Evolutionary conservation across 495 filamentous ascomycete genomes (phyloP).

Genomic region (Stereocaulon alpinum): DNA sequence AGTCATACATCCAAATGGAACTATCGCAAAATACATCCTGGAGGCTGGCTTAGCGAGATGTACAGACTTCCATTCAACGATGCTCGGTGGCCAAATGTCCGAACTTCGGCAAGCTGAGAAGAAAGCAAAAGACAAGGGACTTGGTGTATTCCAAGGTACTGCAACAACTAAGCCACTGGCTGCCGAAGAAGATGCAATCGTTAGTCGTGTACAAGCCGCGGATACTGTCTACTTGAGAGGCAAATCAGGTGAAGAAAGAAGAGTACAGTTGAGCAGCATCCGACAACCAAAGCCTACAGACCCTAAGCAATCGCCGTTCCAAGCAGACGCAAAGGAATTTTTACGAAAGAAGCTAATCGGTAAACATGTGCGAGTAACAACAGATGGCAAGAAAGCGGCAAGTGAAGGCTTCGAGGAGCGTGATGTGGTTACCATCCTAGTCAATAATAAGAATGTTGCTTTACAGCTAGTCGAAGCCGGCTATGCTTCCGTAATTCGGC

Average conservation of each 20-base stretch:
- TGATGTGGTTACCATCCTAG: constrained; percentile 80
- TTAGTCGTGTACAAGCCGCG: constrained; percentile 75
- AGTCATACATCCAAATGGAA: constrained; percentile 79
- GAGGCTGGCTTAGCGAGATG: constrained; percentile 83
- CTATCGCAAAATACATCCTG: constrained; percentile 79
- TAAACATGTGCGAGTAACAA: constrained; percentile 78
- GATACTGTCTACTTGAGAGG: constrained; percentile 80
- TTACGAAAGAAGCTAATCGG: constrained; percentile 88
- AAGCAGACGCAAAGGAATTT: constrained; percentile 91
- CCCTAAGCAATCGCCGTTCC: constrained; percentile 73
- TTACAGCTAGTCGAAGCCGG: constrained; percentile 80
- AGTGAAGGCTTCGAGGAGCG: constrained; percentile 87
- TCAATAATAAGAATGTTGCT: constrained; percentile 78
- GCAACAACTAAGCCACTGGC: constrained; percentile 49
- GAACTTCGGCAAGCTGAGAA: constrained; percentile 79
- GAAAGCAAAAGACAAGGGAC: constrained; percentile 60
- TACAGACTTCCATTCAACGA: constrained; percentile 83
- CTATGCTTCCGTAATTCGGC: constrained; percentile 84
- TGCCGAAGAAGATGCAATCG: constrained; percentile 62
- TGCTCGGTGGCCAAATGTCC: constrained; percentile 81
- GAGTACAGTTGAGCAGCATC: constrained; percentile 84
- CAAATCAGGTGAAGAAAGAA: constrained; percentile 75
- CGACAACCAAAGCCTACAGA: constrained; percentile 79
- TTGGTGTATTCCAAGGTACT: constrained; percentile 68
- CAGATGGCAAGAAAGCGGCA: constrained; percentile 85